A percentile compares a stretch with the other conserved stretches of the same genome.
Conservation (phyloP, 768 basidiomycete genomes). For the Pulveroboletus sp. region DNA sequence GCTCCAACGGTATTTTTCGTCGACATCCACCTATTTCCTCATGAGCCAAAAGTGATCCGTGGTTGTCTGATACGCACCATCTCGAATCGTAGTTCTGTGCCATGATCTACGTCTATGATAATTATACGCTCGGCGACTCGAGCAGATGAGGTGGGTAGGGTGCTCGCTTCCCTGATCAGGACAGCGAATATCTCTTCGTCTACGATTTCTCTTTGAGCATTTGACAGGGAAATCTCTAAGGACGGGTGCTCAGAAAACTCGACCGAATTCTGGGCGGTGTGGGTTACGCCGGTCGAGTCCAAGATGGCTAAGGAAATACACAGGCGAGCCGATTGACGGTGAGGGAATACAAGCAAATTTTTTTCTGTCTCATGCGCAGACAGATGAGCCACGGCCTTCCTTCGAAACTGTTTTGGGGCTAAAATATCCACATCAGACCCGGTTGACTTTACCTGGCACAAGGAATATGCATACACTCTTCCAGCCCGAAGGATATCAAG, state of each 20-base stretch:
- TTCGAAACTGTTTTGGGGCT: conserved; percentile 67
- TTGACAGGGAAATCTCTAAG: conserved; percentile 50
- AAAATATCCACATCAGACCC: conserved; percentile 6
- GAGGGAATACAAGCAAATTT: conserved; percentile 55
- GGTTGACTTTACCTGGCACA: not conserved
- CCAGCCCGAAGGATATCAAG: conserved; percentile 73
- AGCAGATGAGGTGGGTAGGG: conserved; percentile 70
- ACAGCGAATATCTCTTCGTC: conserved; percentile 79
- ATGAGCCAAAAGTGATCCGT: conserved; percentile 1
- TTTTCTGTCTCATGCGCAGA: conserved; percentile 44
- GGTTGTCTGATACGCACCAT: conserved; percentile 45
- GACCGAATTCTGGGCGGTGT: conserved; percentile 37
- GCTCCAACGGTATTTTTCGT: conserved; percentile 11
- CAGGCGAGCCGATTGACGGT: conserved; percentile 62
- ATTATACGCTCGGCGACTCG: conserved; percentile 78
- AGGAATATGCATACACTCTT: conserved; percentile 62
- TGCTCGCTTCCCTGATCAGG: conserved; percentile 75
- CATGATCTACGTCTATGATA: conserved; percentile 73
- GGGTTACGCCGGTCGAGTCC: conserved; percentile 32
- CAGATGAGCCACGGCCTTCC: conserved; percentile 69
- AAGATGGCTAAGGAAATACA: conserved; percentile 51
- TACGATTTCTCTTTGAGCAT: conserved; percentile 68
- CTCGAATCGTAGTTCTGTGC: conserved; percentile 67
- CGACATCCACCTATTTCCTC: conserved; percentile 34
- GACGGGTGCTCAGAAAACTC: conserved; percentile 31